A percentile compares a stretch with the other conserved stretches of the same genome.
phyloP scores from a whole-genome alignment of 2,329 filamentous ascomycete genomes.

The Beauveria medogensis region DNA sequence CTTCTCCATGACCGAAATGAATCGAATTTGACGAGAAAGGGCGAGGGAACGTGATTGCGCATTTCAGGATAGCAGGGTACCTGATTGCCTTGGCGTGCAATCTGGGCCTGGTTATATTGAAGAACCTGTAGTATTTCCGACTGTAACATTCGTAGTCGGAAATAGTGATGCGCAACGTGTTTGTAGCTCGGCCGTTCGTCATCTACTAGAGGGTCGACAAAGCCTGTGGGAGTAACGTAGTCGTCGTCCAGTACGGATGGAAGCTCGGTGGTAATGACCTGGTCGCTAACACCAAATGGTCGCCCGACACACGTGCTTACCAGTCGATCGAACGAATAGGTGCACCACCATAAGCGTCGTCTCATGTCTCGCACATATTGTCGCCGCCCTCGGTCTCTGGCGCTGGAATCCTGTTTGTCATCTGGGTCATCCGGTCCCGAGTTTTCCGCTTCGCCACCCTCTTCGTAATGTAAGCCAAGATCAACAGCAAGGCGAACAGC shows the following conservation, averaged over 20 bases:
- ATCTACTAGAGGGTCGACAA: conserved; percentile 52
- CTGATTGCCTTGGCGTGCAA: conserved; percentile 58
- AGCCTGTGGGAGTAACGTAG: conserved; percentile 74
- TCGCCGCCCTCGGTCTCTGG: conserved; percentile 53
- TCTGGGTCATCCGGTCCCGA: conserved; percentile 27
- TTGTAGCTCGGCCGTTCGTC: conserved; percentile 71
- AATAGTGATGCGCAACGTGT: conserved; percentile 84
- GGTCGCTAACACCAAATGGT: conserved; percentile 91
- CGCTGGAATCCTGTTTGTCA: conserved; percentile 20
- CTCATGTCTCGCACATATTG: conserved; percentile 83
- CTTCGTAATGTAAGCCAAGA: conserved; percentile 86
- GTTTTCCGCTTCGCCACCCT: conserved; percentile 58
- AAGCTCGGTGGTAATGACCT: conserved; percentile 92
- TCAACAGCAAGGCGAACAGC: conserved; percentile 86
- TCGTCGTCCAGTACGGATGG: conserved; percentile 82
- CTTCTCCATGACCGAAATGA: conserved; percentile 83
- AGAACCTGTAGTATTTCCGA: conserved; percentile 93
- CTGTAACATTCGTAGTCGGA: conserved; percentile 78
- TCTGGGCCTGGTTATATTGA: conserved; percentile 82
- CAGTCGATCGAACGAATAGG: conserved; percentile 89
- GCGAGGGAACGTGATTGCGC: conserved; percentile 70
- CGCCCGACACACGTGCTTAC: conserved; percentile 90
- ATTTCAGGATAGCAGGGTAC: conserved; percentile 63
- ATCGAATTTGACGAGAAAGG: conserved; percentile 75
- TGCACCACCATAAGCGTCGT: conserved; percentile 90